These are phyloP conservation scores for Lasiodiplodia sp. DNA, from an alignment of 2,329 filamentous ascomycete species.

Conservation along the genomic window DNA sequence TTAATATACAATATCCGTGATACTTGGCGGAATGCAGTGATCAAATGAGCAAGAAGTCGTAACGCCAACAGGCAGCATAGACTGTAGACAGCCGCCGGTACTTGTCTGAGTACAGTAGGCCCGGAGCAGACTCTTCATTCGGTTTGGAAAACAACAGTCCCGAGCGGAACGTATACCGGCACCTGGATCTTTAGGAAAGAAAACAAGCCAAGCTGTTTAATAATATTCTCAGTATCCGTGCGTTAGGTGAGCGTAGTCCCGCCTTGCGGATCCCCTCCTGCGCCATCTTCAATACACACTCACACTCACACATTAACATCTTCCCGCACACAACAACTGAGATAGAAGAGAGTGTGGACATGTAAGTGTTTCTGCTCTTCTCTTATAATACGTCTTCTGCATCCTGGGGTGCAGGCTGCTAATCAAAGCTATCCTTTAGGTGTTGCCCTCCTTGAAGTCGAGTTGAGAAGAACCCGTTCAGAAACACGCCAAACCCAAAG, in stretches of 20 bases:
- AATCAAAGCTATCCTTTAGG: slow-evolving; percentile 31
- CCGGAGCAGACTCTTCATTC: slow-evolving; percentile 31
- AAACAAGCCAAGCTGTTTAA: slow-evolving; percentile 39
- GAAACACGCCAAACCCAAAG: slow-evolving; percentile 23
- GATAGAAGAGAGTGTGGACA: too few relatives aligned
- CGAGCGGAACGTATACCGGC: slow-evolving; percentile 37
- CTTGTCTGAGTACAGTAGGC: neutral
- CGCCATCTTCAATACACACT: too few relatives aligned
- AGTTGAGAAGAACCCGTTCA: slow-evolving; percentile 33
- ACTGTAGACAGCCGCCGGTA: too few relatives aligned
- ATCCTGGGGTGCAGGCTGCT: neutral
- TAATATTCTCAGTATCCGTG: slow-evolving; percentile 47
- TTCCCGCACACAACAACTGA: too few relatives aligned
- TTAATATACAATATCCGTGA: too few relatives aligned
- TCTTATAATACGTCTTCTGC: neutral
- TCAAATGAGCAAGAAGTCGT: too few relatives aligned
- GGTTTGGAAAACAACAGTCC: slow-evolving; percentile 14
- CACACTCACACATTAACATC: too few relatives aligned
- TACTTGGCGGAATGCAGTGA: too few relatives aligned
- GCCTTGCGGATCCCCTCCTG: too few relatives aligned
- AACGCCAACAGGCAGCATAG: too few relatives aligned
- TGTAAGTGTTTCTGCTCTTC: too few relatives aligned
- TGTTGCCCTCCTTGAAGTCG: slow-evolving; percentile 50
- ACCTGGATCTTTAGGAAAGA: slow-evolving; percentile 42
- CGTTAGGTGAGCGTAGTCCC: slow-evolving; percentile 35